Conservation (phyloP, 1,139 yeast species). For the Taphrina sp. region DNA sequence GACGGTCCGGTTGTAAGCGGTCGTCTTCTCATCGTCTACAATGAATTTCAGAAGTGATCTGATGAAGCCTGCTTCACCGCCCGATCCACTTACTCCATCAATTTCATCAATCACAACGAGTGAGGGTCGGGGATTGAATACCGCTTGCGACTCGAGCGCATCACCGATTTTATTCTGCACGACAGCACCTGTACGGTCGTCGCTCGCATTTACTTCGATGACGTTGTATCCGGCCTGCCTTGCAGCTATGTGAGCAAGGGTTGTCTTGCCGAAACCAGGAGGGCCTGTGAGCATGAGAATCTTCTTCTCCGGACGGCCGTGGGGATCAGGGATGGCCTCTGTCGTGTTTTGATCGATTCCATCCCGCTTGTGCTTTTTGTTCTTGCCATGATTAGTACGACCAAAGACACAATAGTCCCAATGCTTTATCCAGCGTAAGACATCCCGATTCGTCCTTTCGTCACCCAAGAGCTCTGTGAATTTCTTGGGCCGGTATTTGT, state of each 20-base stretch:
- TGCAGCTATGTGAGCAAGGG: conserved; percentile 82
- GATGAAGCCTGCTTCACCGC: conserved; percentile 58
- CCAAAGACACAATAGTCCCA: conserved; percentile 75
- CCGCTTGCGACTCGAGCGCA: conserved; percentile 64
- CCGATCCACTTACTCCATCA: conserved; percentile 57
- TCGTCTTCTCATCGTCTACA: conserved; percentile 57
- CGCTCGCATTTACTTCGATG: conserved; percentile 87
- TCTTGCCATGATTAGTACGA: conserved; percentile 39
- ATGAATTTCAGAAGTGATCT: conserved; percentile 62
- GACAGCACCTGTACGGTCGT: conserved; percentile 62
- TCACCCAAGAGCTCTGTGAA: conserved; percentile 79
- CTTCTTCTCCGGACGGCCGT: conserved; percentile 68
- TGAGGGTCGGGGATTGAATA: conserved; percentile 63
- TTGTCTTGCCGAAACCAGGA: conserved; percentile 94
- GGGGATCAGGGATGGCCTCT: conserved; percentile 49
- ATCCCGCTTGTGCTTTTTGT: neutral
- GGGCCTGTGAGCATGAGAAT: conserved; percentile 82
- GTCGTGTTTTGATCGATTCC: neutral
- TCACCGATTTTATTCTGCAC: conserved; percentile 64
- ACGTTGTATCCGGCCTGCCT: conserved; percentile 76
- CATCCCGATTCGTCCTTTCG: conserved; percentile 68
- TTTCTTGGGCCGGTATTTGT: conserved; percentile 74
- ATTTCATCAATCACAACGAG: conserved; percentile 86
- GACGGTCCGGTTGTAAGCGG: conserved; percentile 2
- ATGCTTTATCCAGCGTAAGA: conserved; percentile 74